Conservation (phyloP, 2,329 filamentous ascomycete genomes). For the Fusarium xyrophilum region DNA sequence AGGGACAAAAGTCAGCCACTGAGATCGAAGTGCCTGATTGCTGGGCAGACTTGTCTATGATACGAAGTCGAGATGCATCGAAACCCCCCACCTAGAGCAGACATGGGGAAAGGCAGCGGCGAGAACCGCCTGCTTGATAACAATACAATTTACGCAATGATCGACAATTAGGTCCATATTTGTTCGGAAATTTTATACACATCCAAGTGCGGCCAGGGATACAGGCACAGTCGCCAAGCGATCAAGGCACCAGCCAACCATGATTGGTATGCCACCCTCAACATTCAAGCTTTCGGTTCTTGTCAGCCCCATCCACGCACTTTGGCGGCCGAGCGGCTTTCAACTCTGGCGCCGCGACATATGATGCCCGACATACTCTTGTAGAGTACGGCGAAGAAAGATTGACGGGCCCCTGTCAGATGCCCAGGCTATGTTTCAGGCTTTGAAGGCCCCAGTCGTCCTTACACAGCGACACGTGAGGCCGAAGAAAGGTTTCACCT, state of each 20-base stretch:
- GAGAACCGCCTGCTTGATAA: constrained; percentile 10
- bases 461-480: constrained; percentile 41
- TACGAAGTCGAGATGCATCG: constrained; percentile 26
- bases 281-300: constrained; percentile 33
- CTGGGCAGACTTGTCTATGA: constrained; percentile 28
- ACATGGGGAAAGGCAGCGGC: constrained; percentile 3
- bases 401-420: constrained; percentile 35
- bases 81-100: constrained; percentile 5
- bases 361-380: constrained; percentile 20
- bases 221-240: constrained; percentile 26
- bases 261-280: constrained; percentile 22
- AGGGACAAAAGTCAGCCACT: constrained; percentile 29
- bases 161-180: constrained; percentile 11
- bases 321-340: constrained; percentile 34
- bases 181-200: constrained; percentile 20
- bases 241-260: constrained; percentile 35
- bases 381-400: constrained; percentile 29
- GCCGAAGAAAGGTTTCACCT: constrained; percentile 40
- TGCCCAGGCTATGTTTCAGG: constrained; percentile 39
- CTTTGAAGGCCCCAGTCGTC: constrained; percentile 22
- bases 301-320: constrained; percentile 30
- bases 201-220: constrained; percentile 8
- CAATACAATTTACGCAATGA: constrained; percentile 16
- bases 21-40: constrained; percentile 30
- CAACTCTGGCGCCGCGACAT: constrained; percentile 29